Percentiles rank a stretch among this genome's conserved stretches.
Evolutionary conservation across 164 flowering plant genomes (phyloP).

Genomic region (Vitis amurensis): DNA sequence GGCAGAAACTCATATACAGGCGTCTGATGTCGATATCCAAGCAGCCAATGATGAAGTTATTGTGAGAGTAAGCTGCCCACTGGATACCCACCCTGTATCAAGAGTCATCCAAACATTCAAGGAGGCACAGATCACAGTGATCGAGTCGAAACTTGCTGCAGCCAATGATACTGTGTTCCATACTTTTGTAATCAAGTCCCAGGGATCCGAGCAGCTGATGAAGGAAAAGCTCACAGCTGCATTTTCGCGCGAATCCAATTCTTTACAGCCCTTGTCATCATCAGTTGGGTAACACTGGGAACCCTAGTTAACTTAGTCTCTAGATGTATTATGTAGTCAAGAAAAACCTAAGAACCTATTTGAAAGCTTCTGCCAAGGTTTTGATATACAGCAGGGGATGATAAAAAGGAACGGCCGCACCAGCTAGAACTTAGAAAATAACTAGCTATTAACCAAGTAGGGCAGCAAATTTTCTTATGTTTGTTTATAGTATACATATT

Average conservation of each 20-base stretch:
- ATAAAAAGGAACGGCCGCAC: conserved; percentile 7
- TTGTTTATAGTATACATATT: conserved; percentile 38
- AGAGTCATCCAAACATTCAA: conserved; percentile 69
- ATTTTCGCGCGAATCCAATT: conserved; percentile 44
- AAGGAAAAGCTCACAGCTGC: conserved; percentile 79
- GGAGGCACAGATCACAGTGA: conserved; percentile 56
- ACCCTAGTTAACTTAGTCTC: conserved; percentile 20
- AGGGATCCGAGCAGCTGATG: conserved; percentile 63
- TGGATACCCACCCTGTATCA: conserved; percentile 72
- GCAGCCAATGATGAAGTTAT: conserved; percentile 54
- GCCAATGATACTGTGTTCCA: conserved; percentile 67
- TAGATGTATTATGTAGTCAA: conserved; percentile 27
- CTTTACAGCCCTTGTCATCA: conserved; percentile 27
- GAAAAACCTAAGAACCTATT: conserved; percentile 16
- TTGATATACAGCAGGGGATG: conserved; percentile 23
- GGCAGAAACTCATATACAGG: conserved; percentile 20
- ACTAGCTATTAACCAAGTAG: conserved; percentile 31
- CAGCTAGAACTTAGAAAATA: conserved; percentile 22
- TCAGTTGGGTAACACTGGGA: conserved; percentile 20
- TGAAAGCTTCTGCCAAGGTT: conserved; percentile 34
- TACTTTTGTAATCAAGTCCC: conserved; percentile 76
- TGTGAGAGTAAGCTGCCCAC: conserved; percentile 68
- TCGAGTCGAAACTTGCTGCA: conserved; percentile 65
- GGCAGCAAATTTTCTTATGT: conserved; percentile 19
- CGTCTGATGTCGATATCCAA: conserved; percentile 56